Percentiles rank a stretch among this genome's conserved stretches.
phyloP scores from a whole-genome alignment of 2,329 filamentous ascomycete species.

The Clarireedia sp. region DNA sequence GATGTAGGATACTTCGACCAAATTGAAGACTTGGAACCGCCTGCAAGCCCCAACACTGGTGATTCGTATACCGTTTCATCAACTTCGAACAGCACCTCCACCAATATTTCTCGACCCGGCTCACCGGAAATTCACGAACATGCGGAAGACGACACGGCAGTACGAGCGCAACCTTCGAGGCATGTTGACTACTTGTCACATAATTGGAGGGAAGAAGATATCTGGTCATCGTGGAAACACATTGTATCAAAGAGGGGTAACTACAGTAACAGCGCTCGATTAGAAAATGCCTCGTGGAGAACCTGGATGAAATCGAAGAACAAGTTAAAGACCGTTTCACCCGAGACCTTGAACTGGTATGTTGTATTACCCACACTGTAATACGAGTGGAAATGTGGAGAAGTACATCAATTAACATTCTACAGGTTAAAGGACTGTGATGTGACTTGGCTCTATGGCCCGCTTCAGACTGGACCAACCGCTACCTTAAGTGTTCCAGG shows the following conservation, averaged over 20 bases:
- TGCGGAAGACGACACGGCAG: constrained; percentile 47
- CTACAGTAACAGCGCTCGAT: constrained; percentile 54
- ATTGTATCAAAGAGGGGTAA: constrained; percentile 66
- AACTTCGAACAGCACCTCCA: constrained; percentile 52
- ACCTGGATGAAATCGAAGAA: constrained; percentile 93
- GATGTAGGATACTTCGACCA: constrained; percentile 17
- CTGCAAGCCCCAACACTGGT: constrained; percentile 41
- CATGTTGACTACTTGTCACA: constrained; percentile 94
- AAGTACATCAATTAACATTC: constrained; percentile 36
- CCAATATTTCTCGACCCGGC: constrained; percentile 39
- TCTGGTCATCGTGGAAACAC: constrained; percentile 95
- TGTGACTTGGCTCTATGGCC: constrained; percentile 59
- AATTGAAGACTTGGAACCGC: constrained; percentile 39
- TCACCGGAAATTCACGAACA: constrained; percentile 19
- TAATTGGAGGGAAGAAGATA: constrained; percentile 91
- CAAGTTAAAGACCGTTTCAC: constrained; percentile 74
- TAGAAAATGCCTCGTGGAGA: constrained; percentile 95
- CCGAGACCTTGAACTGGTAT: constrained; percentile 78
- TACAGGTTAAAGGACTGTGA: constrained; percentile 19
- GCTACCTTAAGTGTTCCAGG: constrained; percentile 36
- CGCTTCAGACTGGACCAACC: constrained; percentile 64
- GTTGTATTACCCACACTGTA: background rate
- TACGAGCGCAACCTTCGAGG: constrained; percentile 40
- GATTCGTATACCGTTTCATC: constrained; percentile 50
- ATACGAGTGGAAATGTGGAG: background rate